Evolutionary conservation across 148 eudicot genomes (phyloP).

Genomic region (Salicornia ramosissima): DNA sequence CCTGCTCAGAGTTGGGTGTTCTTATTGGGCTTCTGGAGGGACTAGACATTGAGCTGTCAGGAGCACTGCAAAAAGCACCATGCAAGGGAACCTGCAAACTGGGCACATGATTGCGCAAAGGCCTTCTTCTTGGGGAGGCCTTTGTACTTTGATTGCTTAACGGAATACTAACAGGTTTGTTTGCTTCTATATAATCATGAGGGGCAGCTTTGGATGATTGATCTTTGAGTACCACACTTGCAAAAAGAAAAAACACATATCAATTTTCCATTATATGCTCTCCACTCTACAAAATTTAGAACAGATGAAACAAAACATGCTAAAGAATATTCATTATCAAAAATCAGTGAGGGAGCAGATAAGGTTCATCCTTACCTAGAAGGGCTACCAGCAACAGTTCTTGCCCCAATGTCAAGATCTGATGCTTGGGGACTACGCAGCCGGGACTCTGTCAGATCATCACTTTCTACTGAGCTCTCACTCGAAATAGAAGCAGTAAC

Average conservation of each 20-base stretch:
- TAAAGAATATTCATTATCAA: slow-evolving; percentile 4
- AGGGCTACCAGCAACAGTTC: slow-evolving; percentile 69
- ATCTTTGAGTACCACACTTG: slow-evolving; percentile 50
- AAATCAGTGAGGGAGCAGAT: neutral
- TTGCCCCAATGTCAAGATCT: slow-evolving; percentile 64
- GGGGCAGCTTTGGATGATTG: slow-evolving; percentile 33
- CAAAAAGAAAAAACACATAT: slow-evolving; percentile 19
- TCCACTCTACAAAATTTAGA: neutral
- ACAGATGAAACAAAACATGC: neutral
- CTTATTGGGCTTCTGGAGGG: slow-evolving; percentile 97
- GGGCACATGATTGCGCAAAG: slow-evolving; percentile 59
- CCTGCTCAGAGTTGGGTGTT: slow-evolving; percentile 61
- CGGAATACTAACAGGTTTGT: slow-evolving; percentile 38
- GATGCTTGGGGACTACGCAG: slow-evolving; percentile 65
- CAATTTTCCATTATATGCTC: neutral
- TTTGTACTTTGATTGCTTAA: slow-evolving; percentile 38
- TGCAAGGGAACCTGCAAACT: slow-evolving; percentile 64
- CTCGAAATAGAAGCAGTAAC: slow-evolving; percentile 69
- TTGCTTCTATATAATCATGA: slow-evolving; percentile 38
- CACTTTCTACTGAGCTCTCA: slow-evolving; percentile 76
- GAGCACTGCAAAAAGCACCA: slow-evolving; percentile 74
- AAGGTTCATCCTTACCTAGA: slow-evolving; percentile 49
- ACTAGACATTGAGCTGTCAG: slow-evolving; percentile 88
- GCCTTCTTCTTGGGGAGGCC: slow-evolving; percentile 55
- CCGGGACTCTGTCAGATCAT: slow-evolving; percentile 69